These are phyloP conservation scores for Arctium lappa DNA, from an alignment of 129 eudicot genomes.

Conservation along the genomic window DNA sequence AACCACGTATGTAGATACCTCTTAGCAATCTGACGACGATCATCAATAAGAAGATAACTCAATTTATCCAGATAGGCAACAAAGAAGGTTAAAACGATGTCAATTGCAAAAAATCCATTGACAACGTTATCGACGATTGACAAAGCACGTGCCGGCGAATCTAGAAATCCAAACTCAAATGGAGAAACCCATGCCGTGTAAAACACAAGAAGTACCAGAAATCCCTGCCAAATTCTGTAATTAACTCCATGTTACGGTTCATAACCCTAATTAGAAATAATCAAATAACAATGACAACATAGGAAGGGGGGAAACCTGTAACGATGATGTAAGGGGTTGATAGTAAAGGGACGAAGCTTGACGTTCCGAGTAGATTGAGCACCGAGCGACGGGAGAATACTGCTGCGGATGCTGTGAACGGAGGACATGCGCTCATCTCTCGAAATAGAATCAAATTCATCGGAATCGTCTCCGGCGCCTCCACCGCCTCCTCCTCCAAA, in stretches of 20 bases:
- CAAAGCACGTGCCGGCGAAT: constrained; percentile 25
- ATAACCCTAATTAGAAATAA: neutral
- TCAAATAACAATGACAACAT: neutral
- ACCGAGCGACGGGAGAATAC: constrained; percentile 56
- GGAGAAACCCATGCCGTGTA: constrained; percentile 62
- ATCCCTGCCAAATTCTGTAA: constrained; percentile 49
- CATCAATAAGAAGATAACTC: constrained; percentile 42
- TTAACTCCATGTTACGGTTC: neutral
- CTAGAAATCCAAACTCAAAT: constrained; percentile 52
- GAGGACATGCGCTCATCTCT: constrained; percentile 35
- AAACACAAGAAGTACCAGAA: constrained; percentile 44
- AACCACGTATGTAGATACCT: constrained; percentile 55
- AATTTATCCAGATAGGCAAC: constrained; percentile 43
- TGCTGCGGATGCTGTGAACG: constrained; percentile 41
- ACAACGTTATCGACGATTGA: constrained; percentile 40
- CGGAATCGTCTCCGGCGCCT: constrained; percentile 17
- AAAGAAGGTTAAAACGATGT: constrained; percentile 47
- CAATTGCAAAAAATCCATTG: constrained; percentile 41
- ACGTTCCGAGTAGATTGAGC: constrained; percentile 40
- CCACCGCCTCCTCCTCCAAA: constrained; percentile 3
- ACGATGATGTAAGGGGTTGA: constrained; percentile 49
- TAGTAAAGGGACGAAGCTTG: constrained; percentile 41
- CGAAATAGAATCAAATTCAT: constrained; percentile 30
- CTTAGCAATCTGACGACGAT: constrained; percentile 52
- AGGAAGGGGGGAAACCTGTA: constrained; percentile 32